These are phyloP conservation scores for Umbelopsis vinacea DNA, from an alignment of 192 early-diverging fungal genomes.

Conservation along the genomic window DNA sequence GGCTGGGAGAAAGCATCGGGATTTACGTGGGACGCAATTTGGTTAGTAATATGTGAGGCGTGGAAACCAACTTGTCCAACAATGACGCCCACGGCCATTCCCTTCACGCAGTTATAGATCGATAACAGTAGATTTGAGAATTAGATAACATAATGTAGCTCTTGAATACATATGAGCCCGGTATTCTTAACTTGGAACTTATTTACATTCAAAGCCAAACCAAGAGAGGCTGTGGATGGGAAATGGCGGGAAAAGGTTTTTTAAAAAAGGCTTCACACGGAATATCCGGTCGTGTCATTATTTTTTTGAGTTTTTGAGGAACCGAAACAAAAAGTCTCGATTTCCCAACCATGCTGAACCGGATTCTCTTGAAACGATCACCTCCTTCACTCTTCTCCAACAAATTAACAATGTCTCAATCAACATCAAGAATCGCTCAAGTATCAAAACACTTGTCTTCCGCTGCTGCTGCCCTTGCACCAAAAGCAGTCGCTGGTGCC, in stretches of 20 bases:
- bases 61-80: not conserved
- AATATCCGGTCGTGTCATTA: not conserved
- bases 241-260: conserved; percentile 11
- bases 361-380: not conserved
- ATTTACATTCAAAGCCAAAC: not conserved
- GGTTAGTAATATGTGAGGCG: conserved; percentile 11
- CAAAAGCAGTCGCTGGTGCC: not conserved
- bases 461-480: not conserved
- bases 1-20: not conserved
- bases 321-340: conserved; percentile 19
- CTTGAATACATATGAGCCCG: not conserved
- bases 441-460: conserved; percentile 18
- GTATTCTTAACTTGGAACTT: not conserved
- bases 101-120: not conserved
- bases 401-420: conserved; percentile 15
- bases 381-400: not conserved
- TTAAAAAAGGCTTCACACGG: conserved; percentile 9
- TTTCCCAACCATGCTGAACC: not conserved
- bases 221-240: not conserved
- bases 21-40: conserved; percentile 7
- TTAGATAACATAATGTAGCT: not conserved
- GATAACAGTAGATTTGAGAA: not conserved
- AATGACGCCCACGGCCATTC: not conserved
- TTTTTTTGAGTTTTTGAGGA: conserved; percentile 18
- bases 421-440: conserved; percentile 19